Evolutionary conservation across 208 protist genomes (phyloP), one percentile per base, ranked within the genome.

Genomic region (Acanthamoeba polyphaga): DNA sequence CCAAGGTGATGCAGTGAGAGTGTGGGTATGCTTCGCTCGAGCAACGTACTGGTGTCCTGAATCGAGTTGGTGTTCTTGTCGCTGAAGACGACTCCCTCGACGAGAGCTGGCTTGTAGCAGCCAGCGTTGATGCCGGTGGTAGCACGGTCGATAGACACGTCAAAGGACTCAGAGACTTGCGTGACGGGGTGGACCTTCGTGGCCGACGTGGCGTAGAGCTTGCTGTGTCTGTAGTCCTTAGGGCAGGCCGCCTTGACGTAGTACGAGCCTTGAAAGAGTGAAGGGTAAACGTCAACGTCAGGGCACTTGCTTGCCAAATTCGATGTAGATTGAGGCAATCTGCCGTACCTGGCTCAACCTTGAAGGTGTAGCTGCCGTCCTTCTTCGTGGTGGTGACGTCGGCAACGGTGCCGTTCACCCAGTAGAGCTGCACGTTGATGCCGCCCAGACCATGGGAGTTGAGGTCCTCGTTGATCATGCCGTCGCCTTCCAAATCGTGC

Each of bases 311-410:
- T 55, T 10, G 9, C 19, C n/a, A 74, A 17, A 74, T 38, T 13
- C 27, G 17, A 15, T 43, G 32, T 74, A 6, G 29, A 74, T 22
- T n/a, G 68, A 29, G 46, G 29, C 13, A 27, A 38, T 19, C 13
- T 27, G 72, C 2, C 32, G 43, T 90, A 90, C 82, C 82, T 70
- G 82, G 82, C 55, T 90, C 82, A 12, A 90, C 82, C 27, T 90
- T 90, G 58, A 90, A 90, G 46, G 82, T 70, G 82, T 90, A 90
- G n/a, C 27, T 34, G 55, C 82, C 82, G 82, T 90, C 82, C n/a
- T 90, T 32, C 49, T 90, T 90, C 7, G 82, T 90, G 17, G 29
- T 29, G 24, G 82, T 90, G 51, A 46, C 34, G 53, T 60, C 82
- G 55, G 82, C 82, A 29, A 90, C 22, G 34, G 82, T 90, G 53